Conservation (phyloP, 352 stramenopile species). For the Lagenidium sp. region DNA sequence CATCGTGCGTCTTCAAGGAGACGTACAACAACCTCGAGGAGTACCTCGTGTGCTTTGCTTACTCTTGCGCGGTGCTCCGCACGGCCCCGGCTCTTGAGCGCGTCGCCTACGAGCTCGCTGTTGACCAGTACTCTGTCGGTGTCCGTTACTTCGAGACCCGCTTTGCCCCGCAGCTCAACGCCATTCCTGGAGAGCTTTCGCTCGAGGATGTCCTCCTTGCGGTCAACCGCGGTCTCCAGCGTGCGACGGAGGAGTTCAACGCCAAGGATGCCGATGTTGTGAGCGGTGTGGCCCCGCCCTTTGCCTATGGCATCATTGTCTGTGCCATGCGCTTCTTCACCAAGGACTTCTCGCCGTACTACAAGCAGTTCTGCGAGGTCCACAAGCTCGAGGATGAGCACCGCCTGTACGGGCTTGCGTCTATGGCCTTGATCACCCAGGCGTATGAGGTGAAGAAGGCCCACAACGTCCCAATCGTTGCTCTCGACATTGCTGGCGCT, state of each 20-base stretch:
- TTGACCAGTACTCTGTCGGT: conserved; percentile 67
- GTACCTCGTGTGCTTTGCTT: conserved; percentile 80
- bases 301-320: conserved; percentile 84
- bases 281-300: conserved; percentile 42
- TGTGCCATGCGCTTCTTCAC: conserved; percentile 88
- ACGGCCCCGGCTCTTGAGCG: conserved; percentile 57
- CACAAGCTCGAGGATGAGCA: conserved; percentile 63
- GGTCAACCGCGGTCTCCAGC: conserved; percentile 49
- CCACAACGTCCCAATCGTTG: conserved; percentile 72
- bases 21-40: conserved; percentile 77
- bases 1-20: conserved; percentile 64
- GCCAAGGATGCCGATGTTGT: conserved; percentile 33
- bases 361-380: conserved; percentile 74
- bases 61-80: conserved; percentile 61
- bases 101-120: conserved; percentile 77
- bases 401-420: conserved; percentile 73
- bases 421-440: conserved; percentile 75
- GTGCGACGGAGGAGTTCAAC: conserved; percentile 65
- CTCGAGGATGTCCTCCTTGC: conserved; percentile 66
- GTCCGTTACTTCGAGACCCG: conserved; percentile 84
- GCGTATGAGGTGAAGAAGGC: conserved; percentile 59
- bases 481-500: conserved; percentile 77
- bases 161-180: conserved; percentile 80
- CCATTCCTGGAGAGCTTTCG: conserved; percentile 43
- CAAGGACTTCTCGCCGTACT: conserved; percentile 72